Evolutionary conservation across 768 basidiomycete genomes (phyloP), one percentile per base, ranked within the genome.

Genomic region (Leccinum truebloodii): DNA sequence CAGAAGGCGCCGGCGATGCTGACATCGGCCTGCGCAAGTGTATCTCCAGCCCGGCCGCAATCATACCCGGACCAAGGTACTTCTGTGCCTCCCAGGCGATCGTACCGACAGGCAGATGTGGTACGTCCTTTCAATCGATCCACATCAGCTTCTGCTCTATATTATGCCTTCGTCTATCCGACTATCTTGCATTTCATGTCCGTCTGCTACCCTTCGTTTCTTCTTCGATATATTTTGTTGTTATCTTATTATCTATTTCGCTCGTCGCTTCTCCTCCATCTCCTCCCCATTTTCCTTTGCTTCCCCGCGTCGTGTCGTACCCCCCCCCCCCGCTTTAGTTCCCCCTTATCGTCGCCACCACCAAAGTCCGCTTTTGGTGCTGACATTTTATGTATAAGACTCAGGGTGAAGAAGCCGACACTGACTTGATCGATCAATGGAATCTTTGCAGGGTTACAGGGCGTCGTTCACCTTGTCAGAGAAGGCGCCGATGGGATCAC

Each of bases 1-100:
- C 86, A 1, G 86, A 88, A 68, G 86, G 86, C 2, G 85, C 86
- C 1, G 80, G 74, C 26, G 86, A 87, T 65, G 84, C 86, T 14
- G 86, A 88, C 64, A 73, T 87, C 16, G 76, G 79, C 0, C 73
- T 88, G 39, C 78, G 85, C 20, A 83, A 83, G 62, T 85, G 85
- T 65, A 66, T 88, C 18, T 78, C 83, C 18, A 75, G 74, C 6
- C 72, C 75, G 2, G 69, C 74, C 30, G 22, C 82, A 1, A 65
- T 87, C 52, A 82, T 84, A 18, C 79, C 82, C 18, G 85, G 85
- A 0, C 87, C 87, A 24, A 73, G 86, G 59, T 86, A 87, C 69
- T 88, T 86, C 67, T 83, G 80, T 60, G 80, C 82, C 1, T 85
- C 80, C 58, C 69, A 83, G 12, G 86, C 84, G 6, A 85, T 89